Evolutionary conservation across 208 protist species (phyloP).

Genomic region (Histomonas meleagridis): DNA sequence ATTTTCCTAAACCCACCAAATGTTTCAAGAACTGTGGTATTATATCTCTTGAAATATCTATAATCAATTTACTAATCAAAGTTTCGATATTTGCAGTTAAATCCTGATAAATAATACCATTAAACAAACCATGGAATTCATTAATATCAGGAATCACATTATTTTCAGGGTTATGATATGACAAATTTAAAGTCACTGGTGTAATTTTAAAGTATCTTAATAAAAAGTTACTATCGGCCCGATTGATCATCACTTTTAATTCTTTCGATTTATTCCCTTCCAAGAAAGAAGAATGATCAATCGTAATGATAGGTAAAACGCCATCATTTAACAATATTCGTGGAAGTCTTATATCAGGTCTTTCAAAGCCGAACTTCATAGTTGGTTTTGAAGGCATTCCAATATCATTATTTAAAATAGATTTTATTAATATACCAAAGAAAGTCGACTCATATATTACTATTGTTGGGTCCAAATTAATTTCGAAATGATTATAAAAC

Average conservation of each 20-base stretch:
- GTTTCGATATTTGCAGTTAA: background rate
- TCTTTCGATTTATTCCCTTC: background rate
- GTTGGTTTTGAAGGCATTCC: too few relatives aligned
- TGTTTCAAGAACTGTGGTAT: constrained; percentile 30
- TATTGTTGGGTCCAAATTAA: constrained; percentile 19
- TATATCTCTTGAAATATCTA: background rate
- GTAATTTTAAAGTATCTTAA: constrained; percentile 36
- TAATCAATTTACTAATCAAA: background rate
- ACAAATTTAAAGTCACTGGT: background rate
- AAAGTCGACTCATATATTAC: constrained; percentile 14
- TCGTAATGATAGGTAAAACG: background rate
- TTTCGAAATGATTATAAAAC: background rate
- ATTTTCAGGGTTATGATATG: background rate
- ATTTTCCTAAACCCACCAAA: background rate
- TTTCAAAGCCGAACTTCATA: too few relatives aligned
- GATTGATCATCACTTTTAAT: background rate
- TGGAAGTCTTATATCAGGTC: background rate
- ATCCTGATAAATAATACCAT: constrained; percentile 24
- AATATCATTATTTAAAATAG: background rate
- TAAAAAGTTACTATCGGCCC: background rate
- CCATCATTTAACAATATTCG: background rate
- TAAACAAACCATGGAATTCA: background rate
- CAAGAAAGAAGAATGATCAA: background rate
- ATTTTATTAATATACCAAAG: background rate
- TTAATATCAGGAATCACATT: background rate